A percentile compares a stretch with the other conserved stretches of the same genome.
phyloP scores from a whole-genome alignment of 768 basidiomycete species.

The Termitomyces sp. region DNA sequence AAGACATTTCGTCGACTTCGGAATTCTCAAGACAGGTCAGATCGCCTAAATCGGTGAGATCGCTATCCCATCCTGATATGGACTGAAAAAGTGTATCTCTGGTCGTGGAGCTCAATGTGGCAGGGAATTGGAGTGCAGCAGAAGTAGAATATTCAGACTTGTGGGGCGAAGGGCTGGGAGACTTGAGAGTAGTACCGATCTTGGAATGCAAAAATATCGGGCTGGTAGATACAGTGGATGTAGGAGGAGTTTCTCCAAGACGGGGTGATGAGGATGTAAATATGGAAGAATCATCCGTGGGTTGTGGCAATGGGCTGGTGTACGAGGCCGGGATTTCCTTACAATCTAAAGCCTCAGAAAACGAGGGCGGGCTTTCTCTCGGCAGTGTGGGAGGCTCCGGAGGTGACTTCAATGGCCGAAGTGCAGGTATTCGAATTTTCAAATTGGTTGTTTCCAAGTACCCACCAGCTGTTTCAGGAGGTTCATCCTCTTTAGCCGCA shows the following conservation, averaged over 20 bases:
- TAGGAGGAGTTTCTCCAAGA: not conserved
- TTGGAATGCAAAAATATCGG: not conserved
- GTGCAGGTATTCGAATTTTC: constrained; percentile 9
- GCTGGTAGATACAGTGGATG: not conserved
- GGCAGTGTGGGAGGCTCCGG: not conserved
- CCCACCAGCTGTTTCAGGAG: not conserved
- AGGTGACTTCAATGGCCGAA: not conserved
- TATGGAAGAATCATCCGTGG: not conserved
- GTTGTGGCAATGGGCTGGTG: not conserved
- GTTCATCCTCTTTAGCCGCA: not conserved
- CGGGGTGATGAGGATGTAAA: not conserved
- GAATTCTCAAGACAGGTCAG: constrained; percentile 20
- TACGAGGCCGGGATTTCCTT: not conserved
- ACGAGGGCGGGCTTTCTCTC: not conserved
- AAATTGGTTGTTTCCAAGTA: not conserved
- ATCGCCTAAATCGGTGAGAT: constrained; percentile 29
- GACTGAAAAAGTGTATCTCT: not conserved
- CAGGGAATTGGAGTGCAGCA: not conserved
- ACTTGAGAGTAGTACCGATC: not conserved
- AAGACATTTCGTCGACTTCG: constrained; percentile 5
- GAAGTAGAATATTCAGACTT: not conserved
- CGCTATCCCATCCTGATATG: constrained; percentile 30
- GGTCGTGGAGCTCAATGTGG: not conserved
- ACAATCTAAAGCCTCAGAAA: not conserved
- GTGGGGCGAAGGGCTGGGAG: not conserved